Base-by-base conservation (phyloP, 2,329 filamentous ascomycete species). In the Penicillium sp. region DNA sequence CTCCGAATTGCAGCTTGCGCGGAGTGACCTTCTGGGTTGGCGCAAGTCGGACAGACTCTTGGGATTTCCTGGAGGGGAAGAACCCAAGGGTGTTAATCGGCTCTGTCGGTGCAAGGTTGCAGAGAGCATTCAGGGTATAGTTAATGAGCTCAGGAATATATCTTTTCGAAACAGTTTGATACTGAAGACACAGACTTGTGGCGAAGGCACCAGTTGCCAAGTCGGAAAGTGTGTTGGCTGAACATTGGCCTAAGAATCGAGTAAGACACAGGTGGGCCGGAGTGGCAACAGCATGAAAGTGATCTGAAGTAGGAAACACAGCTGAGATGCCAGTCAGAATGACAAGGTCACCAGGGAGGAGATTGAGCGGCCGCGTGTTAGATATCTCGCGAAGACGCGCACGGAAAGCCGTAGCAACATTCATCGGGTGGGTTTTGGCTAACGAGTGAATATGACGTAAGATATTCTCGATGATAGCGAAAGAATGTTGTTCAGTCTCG, bases 271-370 rank as follows among this genome's bases (percentile, higher is more conserved):
- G 79, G 67, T 88, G 85, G 1, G 91, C 86, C 2, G 93, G 93
- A 2, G 93, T 98, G 27, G 88, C 85, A 23, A 97, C 87, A 55
- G 93, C 85, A 58, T 98, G 93, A 67, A 97, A 98, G 67, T 97
- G 90, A 66, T 98, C 93, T 0, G 90, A 96, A 0, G 93, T 95
- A 4, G 93, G 90, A 58, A 94, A 98, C 37, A 94, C 86, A 2
- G 81, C 82, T 27, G 84, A 81, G 44, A 96, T 80, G 0, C 87
- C 89, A 0, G 87, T 90, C 23, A 98, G 71, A n/a, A 94, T 70
- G 15, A 89, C 69, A 14, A 98, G 69, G 57, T 98, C 90, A 13
- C 87, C 87, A n/a, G 75, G 62, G 9, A 64, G 53, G 62, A 77
- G 57, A 64, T 77, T 54, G 74, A 80, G 57, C 0, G 72, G 64